These are phyloP conservation scores for Histomonas meleagridis DNA, from an alignment of 208 protist genomes.

Conservation along the genomic window DNA sequence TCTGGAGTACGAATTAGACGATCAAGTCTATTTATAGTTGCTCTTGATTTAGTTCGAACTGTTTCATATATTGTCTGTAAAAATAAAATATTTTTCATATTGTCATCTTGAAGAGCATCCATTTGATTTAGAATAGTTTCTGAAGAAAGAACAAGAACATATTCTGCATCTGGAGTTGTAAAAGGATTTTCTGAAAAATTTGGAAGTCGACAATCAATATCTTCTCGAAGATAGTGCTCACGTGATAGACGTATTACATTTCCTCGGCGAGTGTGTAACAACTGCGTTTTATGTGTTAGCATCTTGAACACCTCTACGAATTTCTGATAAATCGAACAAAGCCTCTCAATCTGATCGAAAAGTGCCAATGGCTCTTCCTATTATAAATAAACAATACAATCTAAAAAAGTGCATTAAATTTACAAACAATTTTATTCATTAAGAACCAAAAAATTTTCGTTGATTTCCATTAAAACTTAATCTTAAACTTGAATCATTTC, in stretches of 20 bases:
- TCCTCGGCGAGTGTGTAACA: background rate
- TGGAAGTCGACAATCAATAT: slow-evolving; percentile 25
- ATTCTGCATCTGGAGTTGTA: slow-evolving; percentile 23
- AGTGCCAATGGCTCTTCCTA: no score
- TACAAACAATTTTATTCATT: no score
- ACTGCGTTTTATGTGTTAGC: background rate
- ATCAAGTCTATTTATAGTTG: background rate
- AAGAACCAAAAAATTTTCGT: no score
- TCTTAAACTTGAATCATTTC: no score
- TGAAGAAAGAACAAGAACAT: background rate
- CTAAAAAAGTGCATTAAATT: no score
- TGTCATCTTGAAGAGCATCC: background rate
- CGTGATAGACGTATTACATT: background rate
- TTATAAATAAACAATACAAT: no score
- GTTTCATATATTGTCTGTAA: background rate
- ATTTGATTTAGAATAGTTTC: slow-evolving; percentile 27
- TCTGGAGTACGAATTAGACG: background rate
- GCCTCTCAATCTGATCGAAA: no score
- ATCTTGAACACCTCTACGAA: no score
- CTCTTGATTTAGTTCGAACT: background rate
- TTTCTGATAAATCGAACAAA: no score
- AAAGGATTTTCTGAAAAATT: background rate
- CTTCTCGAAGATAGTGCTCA: slow-evolving; percentile 5
- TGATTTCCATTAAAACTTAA: no score
- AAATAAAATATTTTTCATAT: background rate